Evolutionary conservation across 2,329 filamentous ascomycete genomes (phyloP).

Genomic region (Sporothrix brunneoviolacea): DNA sequence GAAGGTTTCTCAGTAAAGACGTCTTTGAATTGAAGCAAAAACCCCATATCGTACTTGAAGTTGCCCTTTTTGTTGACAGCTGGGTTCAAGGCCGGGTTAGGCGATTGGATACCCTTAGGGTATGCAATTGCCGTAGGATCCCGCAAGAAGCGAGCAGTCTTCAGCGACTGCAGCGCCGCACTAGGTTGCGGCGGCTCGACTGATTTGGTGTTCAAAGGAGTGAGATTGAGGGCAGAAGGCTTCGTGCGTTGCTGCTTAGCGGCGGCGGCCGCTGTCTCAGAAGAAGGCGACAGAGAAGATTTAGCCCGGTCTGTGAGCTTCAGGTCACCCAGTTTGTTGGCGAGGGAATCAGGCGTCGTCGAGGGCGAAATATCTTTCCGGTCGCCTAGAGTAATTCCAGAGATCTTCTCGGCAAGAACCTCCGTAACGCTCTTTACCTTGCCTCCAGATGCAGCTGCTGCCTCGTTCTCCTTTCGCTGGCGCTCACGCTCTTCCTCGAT

Average conservation of each 20-base stretch:
- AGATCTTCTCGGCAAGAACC: slow-evolving; percentile 37
- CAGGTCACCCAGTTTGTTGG: slow-evolving; percentile 46
- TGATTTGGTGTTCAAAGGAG: slow-evolving; percentile 71
- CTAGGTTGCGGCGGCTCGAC: slow-evolving; percentile 90
- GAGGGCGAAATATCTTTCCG: slow-evolving; percentile 35
- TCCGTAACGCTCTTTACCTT: slow-evolving; percentile 47
- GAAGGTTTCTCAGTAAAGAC: slow-evolving; percentile 97
- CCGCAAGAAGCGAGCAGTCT: slow-evolving; percentile 81
- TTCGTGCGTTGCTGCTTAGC: slow-evolving; percentile 62
- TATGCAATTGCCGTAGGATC: slow-evolving; percentile 71
- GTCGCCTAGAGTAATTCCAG: slow-evolving; percentile 31
- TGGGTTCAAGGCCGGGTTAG: slow-evolving; percentile 83
- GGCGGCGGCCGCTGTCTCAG: slow-evolving; percentile 33
- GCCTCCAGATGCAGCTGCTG: slow-evolving; percentile 31
- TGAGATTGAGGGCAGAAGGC: slow-evolving; percentile 81
- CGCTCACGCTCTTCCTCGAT: slow-evolving; percentile 64
- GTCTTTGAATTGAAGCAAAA: slow-evolving; percentile 91
- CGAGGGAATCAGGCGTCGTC: slow-evolving; percentile 36
- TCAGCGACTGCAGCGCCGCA: slow-evolving; percentile 85
- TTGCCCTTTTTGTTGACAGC: slow-evolving; percentile 72
- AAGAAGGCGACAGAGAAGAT: slow-evolving; percentile 19
- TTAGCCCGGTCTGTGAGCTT: slow-evolving; percentile 35
- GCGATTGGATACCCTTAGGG: slow-evolving; percentile 75
- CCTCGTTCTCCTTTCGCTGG: slow-evolving; percentile 44
- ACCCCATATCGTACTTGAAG: slow-evolving; percentile 92